Evolutionary conservation across 768 basidiomycete species (phyloP).

Genomic region (Gautieria morchelliformis): DNA sequence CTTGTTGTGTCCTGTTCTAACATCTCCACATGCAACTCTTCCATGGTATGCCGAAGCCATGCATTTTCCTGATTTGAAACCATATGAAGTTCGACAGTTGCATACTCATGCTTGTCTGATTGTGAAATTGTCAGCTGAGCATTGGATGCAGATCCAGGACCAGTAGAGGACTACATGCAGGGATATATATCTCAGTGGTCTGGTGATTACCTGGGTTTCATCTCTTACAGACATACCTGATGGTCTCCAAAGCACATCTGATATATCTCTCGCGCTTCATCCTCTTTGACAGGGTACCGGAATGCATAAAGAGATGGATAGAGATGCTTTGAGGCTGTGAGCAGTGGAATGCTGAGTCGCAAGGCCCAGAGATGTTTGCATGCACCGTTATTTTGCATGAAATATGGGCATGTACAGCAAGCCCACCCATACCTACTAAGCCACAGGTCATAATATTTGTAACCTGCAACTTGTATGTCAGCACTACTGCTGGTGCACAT

Average conservation of each 20-base stretch:
- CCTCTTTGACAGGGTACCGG: not conserved
- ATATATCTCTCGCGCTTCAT: not conserved
- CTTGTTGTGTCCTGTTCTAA: no score
- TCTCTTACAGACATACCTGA: no score
- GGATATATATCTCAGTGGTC: no score
- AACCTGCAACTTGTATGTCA: not conserved
- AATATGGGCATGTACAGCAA: not conserved
- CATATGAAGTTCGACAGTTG: no score
- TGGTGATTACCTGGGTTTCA: no score
- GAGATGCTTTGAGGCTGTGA: not conserved
- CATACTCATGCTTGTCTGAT: no score
- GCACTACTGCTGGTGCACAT: not conserved
- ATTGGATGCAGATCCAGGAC: no score
- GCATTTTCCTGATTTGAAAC: no score
- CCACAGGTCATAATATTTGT: not conserved
- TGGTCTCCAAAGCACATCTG: not conserved
- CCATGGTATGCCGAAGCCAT: no score
- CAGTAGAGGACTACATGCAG: no score
- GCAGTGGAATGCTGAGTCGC: not conserved
- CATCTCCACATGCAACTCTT: no score
- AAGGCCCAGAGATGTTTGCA: conserved; percentile 5
- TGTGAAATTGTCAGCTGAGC: no score
- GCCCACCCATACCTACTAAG: conserved; percentile 1
- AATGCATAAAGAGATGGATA: not conserved
- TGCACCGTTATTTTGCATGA: not conserved